Base-by-base conservation (phyloP, 768 basidiomycete genomes). In the Rhizopogon vulgaris region DNA sequence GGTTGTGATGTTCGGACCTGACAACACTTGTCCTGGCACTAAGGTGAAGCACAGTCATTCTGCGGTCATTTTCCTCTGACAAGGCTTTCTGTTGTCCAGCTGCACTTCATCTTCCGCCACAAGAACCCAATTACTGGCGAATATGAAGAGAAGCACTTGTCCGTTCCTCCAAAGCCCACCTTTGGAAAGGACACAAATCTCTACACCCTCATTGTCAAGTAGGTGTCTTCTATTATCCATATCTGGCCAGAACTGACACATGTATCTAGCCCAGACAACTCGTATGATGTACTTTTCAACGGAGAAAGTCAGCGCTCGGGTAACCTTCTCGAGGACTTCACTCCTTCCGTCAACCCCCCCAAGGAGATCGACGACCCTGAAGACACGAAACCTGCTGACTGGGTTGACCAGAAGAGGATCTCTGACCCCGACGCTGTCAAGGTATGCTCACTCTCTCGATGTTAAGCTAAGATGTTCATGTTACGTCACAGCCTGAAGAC, bases 61-160 rank as follows among this genome's bases (percentile, higher is more conserved):
- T 3, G 9, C 3, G 11, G 15, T 1, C 25, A 7, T 12, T n/a
- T 15, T 15, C 24, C 6, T 52, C 25, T 53, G 58, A 46, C 60
- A 34, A 24, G 41, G 27, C 36, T 10, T 43, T 32, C 3, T 40
- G 4, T 48, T 38, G 14, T 15, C 27, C 64, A 94, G 90, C 77
- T 97, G 47, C 96, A 99, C 79, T 97, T 99, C 73, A 99, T 99
- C 74, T 95, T 99, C 91, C 90, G 94, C 62, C 89, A 97, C 79
- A 84, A 87, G 76, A 94, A 83, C 77, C 95, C 96, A 34, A 79
- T 87, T 62, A 91, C 88, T 41, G 91, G 91, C 60, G 92, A 93
- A 63, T 82, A 80, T 58, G 96, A 98, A 72, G 96, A 99, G 82
- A 98, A 99, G 72, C 96, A 99, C 72, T 84, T 98, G 54, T 81